Base-by-base conservation (phyloP, 176 grass and related monocot species). In the Alopecurus myosuroides region DNA sequence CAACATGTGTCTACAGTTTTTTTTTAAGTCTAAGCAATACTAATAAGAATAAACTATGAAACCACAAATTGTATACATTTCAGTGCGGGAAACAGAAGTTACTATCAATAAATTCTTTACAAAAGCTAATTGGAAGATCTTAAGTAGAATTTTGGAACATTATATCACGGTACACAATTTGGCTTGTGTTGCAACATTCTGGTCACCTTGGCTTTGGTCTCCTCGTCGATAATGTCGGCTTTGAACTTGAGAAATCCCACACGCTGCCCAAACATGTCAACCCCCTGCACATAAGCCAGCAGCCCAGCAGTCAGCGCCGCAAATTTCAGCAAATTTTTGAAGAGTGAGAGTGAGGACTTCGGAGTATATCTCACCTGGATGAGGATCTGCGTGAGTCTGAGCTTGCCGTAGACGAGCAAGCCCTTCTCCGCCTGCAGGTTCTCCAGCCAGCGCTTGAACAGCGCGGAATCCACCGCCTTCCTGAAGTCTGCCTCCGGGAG, bases 231-330 rank as follows among this genome's bases (percentile, higher is more conserved):
- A 63, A 98, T 65, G 73, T 95, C 86, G 53, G 96, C 96, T 80
- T 92, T 98, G 83, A 98, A 98, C 81, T 98, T 98, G 20, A 98
- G 65, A 85, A 98, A 98, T 3, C 96, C 93, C 72, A 98, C 89
- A 1, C 89, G 91, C 75, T 89, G 81, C 65, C 96, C 91, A 69
- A 98, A 95, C 96, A 92, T 98, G 79, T 98, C 93, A 4, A 95
- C 84, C 2, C 96, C 89, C 96, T 98, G 89, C 72, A 17, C 40
- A 62, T 1, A 65, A 89, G 0, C 2, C n/a, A 9, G 46, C 29
- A 34, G n/a, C 19, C 2, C n/a, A 9, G 46, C 29, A 34, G n/a
- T 31, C 30, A 25, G 6, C 65, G 44, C 13, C 3, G 33, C 20
- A 64, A 58, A 71, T 40, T 76, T 46, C 11, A 73, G 51, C 70